Percentiles rank a stretch among this genome's conserved stretches.
Evolutionary conservation across 257 asterid species (phyloP).

Genomic region (Salvia hispanica): DNA sequence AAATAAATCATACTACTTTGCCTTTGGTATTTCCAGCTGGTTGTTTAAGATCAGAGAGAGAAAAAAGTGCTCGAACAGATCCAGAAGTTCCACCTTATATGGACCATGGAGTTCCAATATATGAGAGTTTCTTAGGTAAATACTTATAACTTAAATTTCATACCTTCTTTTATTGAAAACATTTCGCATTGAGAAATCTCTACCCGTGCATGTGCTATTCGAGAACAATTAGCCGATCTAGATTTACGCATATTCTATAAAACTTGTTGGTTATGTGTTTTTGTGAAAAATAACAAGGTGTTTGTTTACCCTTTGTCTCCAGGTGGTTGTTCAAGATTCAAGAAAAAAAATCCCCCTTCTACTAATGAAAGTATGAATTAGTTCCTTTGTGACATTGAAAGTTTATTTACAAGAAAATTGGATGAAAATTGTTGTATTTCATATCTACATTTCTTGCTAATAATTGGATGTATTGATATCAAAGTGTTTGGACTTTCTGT

Average conservation of each 20-base stretch:
- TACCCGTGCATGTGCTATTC: too few species aligned
- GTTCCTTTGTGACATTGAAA: neutral
- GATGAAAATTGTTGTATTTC: too few species aligned
- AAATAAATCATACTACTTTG: neutral
- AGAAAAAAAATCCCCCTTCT: neutral
- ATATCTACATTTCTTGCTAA: neutral
- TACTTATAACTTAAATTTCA: neutral
- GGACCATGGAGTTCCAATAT: neutral
- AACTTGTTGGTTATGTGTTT: too few species aligned
- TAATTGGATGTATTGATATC: neutral
- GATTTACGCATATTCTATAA: too few species aligned
- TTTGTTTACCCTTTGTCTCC: neutral
- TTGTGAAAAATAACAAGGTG: neutral
- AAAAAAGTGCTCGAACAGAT: neutral
- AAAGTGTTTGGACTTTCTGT: neutral
- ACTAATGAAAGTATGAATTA: neutral
- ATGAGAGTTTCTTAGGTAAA: neutral
- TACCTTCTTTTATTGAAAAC: neutral
- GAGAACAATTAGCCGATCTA: too few species aligned
- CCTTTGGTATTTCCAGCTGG: constrained; percentile 25
- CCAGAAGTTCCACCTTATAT: constrained; percentile 18
- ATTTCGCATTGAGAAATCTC: too few species aligned
- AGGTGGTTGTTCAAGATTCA: neutral
- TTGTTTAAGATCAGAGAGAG: neutral
- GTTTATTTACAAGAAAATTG: neutral